These are phyloP conservation scores for Cercospora sojina DNA, from an alignment of 2,329 filamentous ascomycete genomes.

Conservation along the genomic window DNA sequence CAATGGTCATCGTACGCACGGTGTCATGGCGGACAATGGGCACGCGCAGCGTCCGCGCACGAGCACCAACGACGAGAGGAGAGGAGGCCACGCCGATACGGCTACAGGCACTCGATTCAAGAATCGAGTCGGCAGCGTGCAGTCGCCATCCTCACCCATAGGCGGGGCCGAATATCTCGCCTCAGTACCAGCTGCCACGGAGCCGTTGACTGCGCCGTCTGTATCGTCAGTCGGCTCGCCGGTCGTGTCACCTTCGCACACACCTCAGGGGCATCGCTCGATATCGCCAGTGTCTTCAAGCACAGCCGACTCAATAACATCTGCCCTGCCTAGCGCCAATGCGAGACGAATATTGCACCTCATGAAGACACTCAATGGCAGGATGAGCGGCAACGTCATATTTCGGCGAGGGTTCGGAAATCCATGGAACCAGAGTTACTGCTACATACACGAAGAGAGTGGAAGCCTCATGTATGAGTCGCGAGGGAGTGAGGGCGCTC, in stretches of 20 bases:
- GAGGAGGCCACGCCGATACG: conserved; percentile 44
- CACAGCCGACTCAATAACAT: conserved; percentile 33
- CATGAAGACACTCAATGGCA: conserved; percentile 74
- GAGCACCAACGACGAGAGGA: conserved; percentile 51
- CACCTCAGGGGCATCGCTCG: conserved; percentile 29
- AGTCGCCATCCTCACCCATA: conserved; percentile 57
- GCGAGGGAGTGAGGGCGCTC: conserved; percentile 63
- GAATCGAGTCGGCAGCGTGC: conserved; percentile 68
- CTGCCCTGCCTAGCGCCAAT: conserved; percentile 52
- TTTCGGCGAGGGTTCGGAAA: conserved; percentile 63
- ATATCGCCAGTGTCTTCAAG: conserved; percentile 35
- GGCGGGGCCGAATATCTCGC: conserved; percentile 36
- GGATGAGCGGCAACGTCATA: conserved; percentile 76
- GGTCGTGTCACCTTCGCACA: conserved; percentile 26
- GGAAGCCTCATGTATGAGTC: conserved; percentile 74
- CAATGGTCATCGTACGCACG: conserved; percentile 29
- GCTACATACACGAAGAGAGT: conserved; percentile 73
- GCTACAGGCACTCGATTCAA: conserved; percentile 50
- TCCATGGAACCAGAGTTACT: conserved; percentile 69
- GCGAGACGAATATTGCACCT: conserved; percentile 65
- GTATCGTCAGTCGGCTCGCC: conserved; percentile 34
- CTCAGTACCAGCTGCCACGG: conserved; percentile 33
- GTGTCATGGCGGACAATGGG: conserved; percentile 25
- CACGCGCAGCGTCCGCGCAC: conserved; percentile 46
- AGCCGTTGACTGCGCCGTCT: conserved; percentile 33